phyloP scores from a whole-genome alignment of 2,329 filamentous ascomycete genomes.

The Aspergillus tubingensis region DNA sequence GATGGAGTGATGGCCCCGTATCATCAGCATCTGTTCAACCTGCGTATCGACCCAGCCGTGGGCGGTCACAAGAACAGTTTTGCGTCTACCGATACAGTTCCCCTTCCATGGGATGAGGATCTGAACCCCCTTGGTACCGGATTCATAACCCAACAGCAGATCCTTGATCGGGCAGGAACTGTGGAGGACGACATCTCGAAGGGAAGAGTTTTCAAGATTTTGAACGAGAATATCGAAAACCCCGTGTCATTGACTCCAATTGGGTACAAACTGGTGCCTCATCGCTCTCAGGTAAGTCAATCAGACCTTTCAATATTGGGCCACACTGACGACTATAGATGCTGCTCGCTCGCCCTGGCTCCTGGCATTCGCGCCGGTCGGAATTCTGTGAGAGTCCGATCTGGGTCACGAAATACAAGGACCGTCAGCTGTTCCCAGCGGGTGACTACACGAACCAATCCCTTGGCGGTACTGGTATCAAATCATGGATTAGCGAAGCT shows the following conservation, averaged over 20 bases:
- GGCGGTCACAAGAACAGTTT: conserved; percentile 49
- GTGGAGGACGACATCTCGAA: conserved; percentile 43
- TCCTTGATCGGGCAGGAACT: conserved; percentile 46
- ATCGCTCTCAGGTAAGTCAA: conserved; percentile 43
- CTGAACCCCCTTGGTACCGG: conserved; percentile 54
- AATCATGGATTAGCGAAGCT: conserved; percentile 14
- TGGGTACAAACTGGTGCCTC: conserved; percentile 57
- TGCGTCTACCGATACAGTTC: conserved; percentile 57
- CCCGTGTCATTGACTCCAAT: conserved; percentile 54
- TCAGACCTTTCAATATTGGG: too few relatives aligned
- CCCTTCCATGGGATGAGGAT: conserved; percentile 55
- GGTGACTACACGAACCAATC: conserved; percentile 56
- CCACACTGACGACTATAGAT: conserved; percentile 37
- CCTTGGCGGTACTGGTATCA: conserved; percentile 26
- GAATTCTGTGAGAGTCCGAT: conserved; percentile 55
- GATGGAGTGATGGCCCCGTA: conserved; percentile 47
- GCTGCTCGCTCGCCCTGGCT: conserved; percentile 54
- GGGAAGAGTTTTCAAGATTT: conserved; percentile 58
- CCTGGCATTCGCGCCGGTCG: conserved; percentile 51
- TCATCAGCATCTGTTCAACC: conserved; percentile 48
- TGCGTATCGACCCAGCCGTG: conserved; percentile 47
- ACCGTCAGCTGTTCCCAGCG: conserved; percentile 52
- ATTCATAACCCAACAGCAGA: conserved; percentile 48
- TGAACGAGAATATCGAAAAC: conserved; percentile 55
- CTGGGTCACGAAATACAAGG: conserved; percentile 55